phyloP scores from a whole-genome alignment of 2,329 filamentous ascomycete species.

The Beauveria australis region DNA sequence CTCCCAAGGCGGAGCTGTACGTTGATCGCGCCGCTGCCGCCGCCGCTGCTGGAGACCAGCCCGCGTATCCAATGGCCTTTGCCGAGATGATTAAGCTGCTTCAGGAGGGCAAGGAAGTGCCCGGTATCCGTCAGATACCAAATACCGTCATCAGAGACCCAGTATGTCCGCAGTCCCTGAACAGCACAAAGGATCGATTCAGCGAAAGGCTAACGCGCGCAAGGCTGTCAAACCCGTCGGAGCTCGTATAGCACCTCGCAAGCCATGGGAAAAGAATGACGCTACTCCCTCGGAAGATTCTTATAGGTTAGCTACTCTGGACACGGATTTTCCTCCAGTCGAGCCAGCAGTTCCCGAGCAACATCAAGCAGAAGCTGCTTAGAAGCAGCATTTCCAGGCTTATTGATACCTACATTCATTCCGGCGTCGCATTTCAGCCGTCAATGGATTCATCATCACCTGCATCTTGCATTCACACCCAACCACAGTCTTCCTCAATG shows the following conservation, averaged over 20 bases:
- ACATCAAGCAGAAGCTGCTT: slow-evolving; percentile 18
- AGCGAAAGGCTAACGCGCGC: background rate
- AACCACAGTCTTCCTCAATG: background rate
- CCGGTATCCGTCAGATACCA: slow-evolving; percentile 81
- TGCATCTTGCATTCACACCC: background rate
- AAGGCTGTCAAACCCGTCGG: slow-evolving; percentile 42
- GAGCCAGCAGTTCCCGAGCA: slow-evolving; percentile 27
- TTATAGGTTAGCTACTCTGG: slow-evolving; percentile 20
- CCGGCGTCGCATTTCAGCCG: background rate
- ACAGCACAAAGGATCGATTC: background rate
- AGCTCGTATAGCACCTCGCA: slow-evolving; percentile 38
- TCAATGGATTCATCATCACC: background rate
- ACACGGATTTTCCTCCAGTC: slow-evolving; percentile 28
- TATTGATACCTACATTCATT: background rate
- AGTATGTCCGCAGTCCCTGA: slow-evolving; percentile 33
- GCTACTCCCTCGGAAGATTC: slow-evolving; percentile 11
- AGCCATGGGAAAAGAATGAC: slow-evolving; percentile 70
- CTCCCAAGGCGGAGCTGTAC: slow-evolving; percentile 39
- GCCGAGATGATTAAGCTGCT: slow-evolving; percentile 81
- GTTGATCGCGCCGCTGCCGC: slow-evolving; percentile 29
- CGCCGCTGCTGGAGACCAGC: slow-evolving; percentile 33
- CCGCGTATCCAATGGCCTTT: slow-evolving; percentile 74
- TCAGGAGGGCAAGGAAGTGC: slow-evolving; percentile 71
- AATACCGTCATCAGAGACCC: slow-evolving; percentile 67
- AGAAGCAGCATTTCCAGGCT: background rate